phyloP scores from a whole-genome alignment of 1,284 basidiomycete genomes.

The Ustilago nuda region DNA sequence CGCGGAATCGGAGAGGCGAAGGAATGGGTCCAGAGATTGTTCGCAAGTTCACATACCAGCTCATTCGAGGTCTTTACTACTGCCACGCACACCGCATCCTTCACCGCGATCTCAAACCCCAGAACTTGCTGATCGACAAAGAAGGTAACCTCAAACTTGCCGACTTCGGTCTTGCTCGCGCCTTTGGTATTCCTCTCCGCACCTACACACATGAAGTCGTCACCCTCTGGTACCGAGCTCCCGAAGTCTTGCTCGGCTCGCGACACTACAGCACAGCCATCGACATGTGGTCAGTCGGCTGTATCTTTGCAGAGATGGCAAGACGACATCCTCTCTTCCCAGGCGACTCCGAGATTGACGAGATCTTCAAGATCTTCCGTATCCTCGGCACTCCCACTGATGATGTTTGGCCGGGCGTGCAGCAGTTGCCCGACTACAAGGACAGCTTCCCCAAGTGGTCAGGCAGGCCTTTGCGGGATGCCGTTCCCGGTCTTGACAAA shows the following conservation, averaged over 20 bases:
- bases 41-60: slow-evolving; percentile 92
- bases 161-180: slow-evolving; percentile 94
- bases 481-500: slow-evolving; percentile 51
- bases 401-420: slow-evolving; percentile 90
- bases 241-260: slow-evolving; percentile 93
- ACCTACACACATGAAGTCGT: slow-evolving; percentile 98
- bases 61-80: slow-evolving; percentile 87
- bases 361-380: slow-evolving; percentile 97
- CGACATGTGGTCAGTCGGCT: slow-evolving; percentile 98
- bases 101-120: slow-evolving; percentile 96
- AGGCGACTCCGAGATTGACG: slow-evolving; percentile 98
- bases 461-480: slow-evolving; percentile 75
- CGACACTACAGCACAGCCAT: slow-evolving; percentile 94
- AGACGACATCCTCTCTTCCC: slow-evolving; percentile 93
- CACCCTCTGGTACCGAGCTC: slow-evolving; percentile 97
- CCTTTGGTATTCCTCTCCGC: slow-evolving; percentile 96
- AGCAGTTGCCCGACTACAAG: slow-evolving; percentile 93
- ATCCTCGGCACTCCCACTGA: slow-evolving; percentile 89
- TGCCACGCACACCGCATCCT: slow-evolving; percentile 96
- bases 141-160: slow-evolving; percentile 74
- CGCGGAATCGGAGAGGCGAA: slow-evolving; percentile 71
- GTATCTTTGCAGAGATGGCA: slow-evolving; percentile 89
- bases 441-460: slow-evolving; percentile 95
- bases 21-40: slow-evolving; percentile 79
- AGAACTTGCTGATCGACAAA: slow-evolving; percentile 94